Conservation (phyloP, 768 basidiomycete genomes). For the Neoboletus magnificus region DNA sequence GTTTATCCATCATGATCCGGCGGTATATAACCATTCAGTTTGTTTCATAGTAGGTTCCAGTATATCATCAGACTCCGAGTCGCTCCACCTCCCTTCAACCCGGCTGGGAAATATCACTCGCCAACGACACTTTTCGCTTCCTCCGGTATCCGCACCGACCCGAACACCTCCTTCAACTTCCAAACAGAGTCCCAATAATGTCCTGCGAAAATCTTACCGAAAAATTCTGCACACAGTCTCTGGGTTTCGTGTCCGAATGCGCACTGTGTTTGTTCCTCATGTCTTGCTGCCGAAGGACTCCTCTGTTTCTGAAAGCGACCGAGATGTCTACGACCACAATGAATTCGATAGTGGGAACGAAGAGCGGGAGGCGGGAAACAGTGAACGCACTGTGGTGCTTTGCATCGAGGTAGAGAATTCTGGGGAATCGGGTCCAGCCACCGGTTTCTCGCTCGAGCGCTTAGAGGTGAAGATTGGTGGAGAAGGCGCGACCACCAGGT, state of each 20-base stretch:
- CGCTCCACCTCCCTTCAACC: slow-evolving; percentile 59
- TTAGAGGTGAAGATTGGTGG: slow-evolving; percentile 77
- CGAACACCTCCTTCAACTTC: slow-evolving; percentile 47
- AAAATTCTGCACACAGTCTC: slow-evolving; percentile 75
- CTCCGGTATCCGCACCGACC: slow-evolving; percentile 43
- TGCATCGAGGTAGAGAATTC: slow-evolving; percentile 89
- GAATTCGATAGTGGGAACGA: slow-evolving; percentile 48
- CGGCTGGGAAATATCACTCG: slow-evolving; percentile 70
- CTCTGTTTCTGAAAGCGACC: slow-evolving; percentile 21
- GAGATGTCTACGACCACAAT: slow-evolving; percentile 29
- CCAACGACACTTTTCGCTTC: slow-evolving; percentile 61
- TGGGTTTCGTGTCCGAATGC: slow-evolving; percentile 88
- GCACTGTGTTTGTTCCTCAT: slow-evolving; percentile 89
- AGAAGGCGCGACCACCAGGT: slow-evolving; percentile 48
- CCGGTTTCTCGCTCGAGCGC: slow-evolving; percentile 73
- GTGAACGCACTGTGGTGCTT: slow-evolving; percentile 84
- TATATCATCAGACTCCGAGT: slow-evolving; percentile 33
- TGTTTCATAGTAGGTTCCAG: slow-evolving; percentile 40
- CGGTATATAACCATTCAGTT: neutral
- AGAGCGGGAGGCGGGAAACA: slow-evolving; percentile 61
- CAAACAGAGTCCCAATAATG: slow-evolving; percentile 51
- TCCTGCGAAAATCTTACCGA: slow-evolving; percentile 82
- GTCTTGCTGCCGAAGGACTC: slow-evolving; percentile 56
- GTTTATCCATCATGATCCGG: slow-evolving; percentile 14
- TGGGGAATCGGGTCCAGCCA: slow-evolving; percentile 53